These are phyloP conservation scores for Neurospora crassa DNA, from an alignment of 2,329 filamentous ascomycete genomes.

Conservation along the genomic window DNA sequence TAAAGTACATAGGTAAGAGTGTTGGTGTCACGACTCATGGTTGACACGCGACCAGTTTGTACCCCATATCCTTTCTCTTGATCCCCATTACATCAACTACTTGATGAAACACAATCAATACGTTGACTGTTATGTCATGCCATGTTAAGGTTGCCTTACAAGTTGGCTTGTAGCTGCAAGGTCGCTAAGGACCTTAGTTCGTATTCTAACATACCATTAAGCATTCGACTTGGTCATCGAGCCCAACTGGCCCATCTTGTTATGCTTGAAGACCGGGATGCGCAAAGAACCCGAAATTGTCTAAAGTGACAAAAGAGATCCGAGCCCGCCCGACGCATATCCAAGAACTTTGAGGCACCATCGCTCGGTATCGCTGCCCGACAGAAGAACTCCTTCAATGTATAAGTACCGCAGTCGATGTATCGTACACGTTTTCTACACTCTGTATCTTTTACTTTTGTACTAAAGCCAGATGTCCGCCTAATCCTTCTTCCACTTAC, in stretches of 20 bases:
- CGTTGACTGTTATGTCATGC: background rate
- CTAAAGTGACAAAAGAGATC: too few species aligned
- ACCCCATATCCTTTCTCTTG: background rate
- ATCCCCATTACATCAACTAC: background rate
- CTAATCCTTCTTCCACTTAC: constrained; percentile 18
- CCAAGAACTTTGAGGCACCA: background rate
- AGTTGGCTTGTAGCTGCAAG: background rate
- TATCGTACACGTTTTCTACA: background rate
- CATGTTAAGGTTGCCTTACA: background rate
- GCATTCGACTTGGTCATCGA: background rate
- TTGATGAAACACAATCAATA: background rate
- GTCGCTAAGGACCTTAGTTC: background rate
- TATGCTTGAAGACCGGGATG: too few species aligned
- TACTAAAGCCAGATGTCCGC: background rate
- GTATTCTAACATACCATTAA: background rate
- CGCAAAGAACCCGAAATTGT: too few species aligned
- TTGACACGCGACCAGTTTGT: background rate
- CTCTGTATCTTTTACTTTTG: background rate
- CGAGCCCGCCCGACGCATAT: background rate
- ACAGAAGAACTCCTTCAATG: background rate
- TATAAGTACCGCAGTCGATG: background rate
- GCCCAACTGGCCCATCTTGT: background rate
- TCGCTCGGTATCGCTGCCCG: background rate
- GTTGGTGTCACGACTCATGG: background rate
- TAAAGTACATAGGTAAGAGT: background rate